Percentiles rank a stretch among this genome's conserved stretches.
These are phyloP conservation scores for Paramecium tetraurelia DNA, from an alignment of 73 alveolate genomes.

Conservation along the genomic window DNA sequence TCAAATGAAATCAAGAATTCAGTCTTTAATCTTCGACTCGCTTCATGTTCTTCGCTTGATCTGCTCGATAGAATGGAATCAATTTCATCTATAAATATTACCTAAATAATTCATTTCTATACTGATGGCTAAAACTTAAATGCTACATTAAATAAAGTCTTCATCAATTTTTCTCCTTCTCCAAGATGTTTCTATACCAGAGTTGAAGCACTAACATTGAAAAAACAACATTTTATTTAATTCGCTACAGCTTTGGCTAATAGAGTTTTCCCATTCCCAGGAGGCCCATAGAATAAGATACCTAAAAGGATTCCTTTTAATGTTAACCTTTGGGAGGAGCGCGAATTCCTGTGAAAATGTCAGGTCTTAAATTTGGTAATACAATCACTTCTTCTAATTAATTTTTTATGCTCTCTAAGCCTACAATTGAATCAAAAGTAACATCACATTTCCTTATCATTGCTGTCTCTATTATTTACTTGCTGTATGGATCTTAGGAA, in stretches of 20 bases:
- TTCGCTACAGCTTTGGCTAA: constrained; percentile 96
- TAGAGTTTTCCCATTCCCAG: constrained; percentile 98
- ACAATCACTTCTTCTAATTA: constrained; percentile 93
- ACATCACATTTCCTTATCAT: constrained; percentile 70
- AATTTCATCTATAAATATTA: constrained; percentile 97
- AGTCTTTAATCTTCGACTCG: constrained; percentile 94
- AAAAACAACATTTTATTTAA: constrained; percentile 85
- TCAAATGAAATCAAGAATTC: constrained; percentile 95
- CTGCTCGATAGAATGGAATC: constrained; percentile 95
- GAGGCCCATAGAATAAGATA: constrained; percentile 97
- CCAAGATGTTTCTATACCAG: constrained; percentile 98
- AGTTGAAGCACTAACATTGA: constrained; percentile 87
- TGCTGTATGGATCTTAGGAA: background rate
- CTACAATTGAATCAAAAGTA: constrained; percentile 96
- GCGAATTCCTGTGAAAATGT: constrained; percentile 93
- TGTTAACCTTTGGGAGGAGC: constrained; percentile 95
- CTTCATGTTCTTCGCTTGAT: constrained; percentile 94
- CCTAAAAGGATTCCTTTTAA: constrained; percentile 60
- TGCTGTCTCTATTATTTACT: background rate
- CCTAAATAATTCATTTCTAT: constrained; percentile 84
- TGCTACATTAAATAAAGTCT: constrained; percentile 89
- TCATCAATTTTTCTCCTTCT: constrained; percentile 98
- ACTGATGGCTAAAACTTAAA: constrained; percentile 94
- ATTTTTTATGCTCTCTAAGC: constrained; percentile 93
- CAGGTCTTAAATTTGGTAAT: constrained; percentile 98